Conservation (phyloP, 2,329 filamentous ascomycete genomes). For the Ophidiomyces ophidiicola region DNA sequence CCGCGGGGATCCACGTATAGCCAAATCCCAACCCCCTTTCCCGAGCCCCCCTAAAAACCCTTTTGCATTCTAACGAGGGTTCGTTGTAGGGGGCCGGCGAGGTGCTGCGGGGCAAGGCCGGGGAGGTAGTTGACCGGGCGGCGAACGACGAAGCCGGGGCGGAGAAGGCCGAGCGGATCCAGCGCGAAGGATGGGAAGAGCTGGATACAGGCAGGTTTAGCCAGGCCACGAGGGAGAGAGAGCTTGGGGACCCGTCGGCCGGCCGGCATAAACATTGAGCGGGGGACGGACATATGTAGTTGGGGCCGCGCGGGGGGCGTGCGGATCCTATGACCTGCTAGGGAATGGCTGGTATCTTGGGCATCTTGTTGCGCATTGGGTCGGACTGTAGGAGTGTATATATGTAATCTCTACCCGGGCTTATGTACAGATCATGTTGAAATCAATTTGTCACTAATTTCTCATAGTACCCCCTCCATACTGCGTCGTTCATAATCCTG, state of each 20-base stretch:
- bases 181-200: conserved; percentile 2
- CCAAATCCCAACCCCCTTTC: no score
- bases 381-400: no score
- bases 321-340: no score
- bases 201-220: conserved; percentile 7
- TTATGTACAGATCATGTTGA: no score
- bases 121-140: conserved; percentile 3
- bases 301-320: no score
- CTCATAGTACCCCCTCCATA: no score
- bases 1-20: conserved; percentile 8
- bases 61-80: background rate
- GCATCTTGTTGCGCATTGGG: no score
- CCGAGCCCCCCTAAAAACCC: background rate
- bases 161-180: background rate
- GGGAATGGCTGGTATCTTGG: no score
- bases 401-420: no score
- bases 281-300: no score
- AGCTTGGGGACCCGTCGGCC: background rate
- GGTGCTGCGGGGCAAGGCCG: conserved; percentile 3
- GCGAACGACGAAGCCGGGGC: conserved; percentile 1
- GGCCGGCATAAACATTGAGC: background rate
- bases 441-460: no score
- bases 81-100: conserved; percentile 8
- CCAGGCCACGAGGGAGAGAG: conserved; percentile 3
- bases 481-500: no score